Base-by-base conservation (phyloP, 495 filamentous ascomycete genomes). In the Trichoderma reesei region DNA sequence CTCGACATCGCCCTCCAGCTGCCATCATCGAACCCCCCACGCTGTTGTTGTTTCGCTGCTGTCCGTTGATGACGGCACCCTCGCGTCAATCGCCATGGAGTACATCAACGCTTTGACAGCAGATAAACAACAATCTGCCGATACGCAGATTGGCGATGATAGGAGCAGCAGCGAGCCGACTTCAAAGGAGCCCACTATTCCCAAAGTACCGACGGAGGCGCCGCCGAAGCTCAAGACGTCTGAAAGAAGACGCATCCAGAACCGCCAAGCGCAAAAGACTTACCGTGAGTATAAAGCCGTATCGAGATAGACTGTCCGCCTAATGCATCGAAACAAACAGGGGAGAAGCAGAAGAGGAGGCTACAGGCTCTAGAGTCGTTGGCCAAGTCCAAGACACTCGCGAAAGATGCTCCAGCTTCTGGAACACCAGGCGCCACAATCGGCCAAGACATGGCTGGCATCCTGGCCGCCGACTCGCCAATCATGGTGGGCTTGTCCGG, bases 261-360 rank as follows among this genome's bases (percentile, higher is more conserved):
- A 63, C 41, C 61, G 61, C n/a, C n/a, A 20, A 42, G 61, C 61
- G 33, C 61, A 63, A 38, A 41, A 42, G 41, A 63, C 61, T 2
- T 63, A 63, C 26, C 61, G 61, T 63, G 8, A 63, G 51, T 56
- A 56, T 6, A 34, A 20, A 26, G 26, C 26, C 2, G 51, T 14
- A 1, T 13, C 26, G 2, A 6, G 38, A 39, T 11, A 39, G 11
- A 11, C 38, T 6, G 11, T 39, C 2, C 38, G 38, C 38, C 11
- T 7, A 39, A 39, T 39, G 38, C 6, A 11, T 39, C 38, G 38
- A 39, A 39, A 11, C 38, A 11, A 39, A 39, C 11, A 39, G 51
- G 51, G 11, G 51, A 56, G 11, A 56, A 56, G 31, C 51, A 56
- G 6, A 56, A 56, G 9, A 56, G 26, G 11, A 31, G 26, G 16